Conservation (phyloP, 176 grass and related monocot genomes). For the Cenchrus fungigraminus region DNA sequence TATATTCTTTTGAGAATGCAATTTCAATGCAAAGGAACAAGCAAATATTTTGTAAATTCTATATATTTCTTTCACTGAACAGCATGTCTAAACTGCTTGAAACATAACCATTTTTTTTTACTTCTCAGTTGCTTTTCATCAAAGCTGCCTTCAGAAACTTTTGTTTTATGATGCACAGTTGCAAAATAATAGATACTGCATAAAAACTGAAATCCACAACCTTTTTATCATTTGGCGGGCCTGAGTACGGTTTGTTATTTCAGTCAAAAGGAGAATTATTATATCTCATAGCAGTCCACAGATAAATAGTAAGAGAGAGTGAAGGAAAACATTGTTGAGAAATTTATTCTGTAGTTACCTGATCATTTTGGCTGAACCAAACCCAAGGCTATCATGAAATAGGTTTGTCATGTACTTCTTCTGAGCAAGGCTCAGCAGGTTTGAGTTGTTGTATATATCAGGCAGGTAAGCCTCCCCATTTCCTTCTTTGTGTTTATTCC, state of each 20-base stretch:
- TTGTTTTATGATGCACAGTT: background rate
- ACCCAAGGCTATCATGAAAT: constrained; percentile 94
- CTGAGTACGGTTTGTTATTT: background rate
- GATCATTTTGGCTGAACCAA: constrained; percentile 98
- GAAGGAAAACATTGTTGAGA: background rate
- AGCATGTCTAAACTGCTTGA: background rate
- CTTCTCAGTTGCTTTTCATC: background rate
- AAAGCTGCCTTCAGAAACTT: background rate
- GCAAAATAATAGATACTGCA: background rate
- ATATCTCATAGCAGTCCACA: background rate
- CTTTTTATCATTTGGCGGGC: background rate
- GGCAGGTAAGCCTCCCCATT: constrained; percentile 81
- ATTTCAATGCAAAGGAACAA: background rate
- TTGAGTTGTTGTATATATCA: constrained; percentile 73
- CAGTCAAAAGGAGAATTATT: background rate
- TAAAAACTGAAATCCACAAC: background rate
- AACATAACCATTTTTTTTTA: background rate
- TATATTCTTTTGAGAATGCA: background rate
- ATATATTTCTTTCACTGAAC: background rate
- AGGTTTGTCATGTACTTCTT: constrained; percentile 85
- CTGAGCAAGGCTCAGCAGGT: constrained; percentile 55
- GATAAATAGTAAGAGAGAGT: background rate
- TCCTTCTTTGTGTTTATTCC: constrained; percentile 79
- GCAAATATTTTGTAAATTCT: background rate
- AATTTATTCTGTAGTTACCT: constrained; percentile 51